These are phyloP conservation scores for Pelargonium nanum DNA, from an alignment of 345 rosid species.

Conservation along the genomic window DNA sequence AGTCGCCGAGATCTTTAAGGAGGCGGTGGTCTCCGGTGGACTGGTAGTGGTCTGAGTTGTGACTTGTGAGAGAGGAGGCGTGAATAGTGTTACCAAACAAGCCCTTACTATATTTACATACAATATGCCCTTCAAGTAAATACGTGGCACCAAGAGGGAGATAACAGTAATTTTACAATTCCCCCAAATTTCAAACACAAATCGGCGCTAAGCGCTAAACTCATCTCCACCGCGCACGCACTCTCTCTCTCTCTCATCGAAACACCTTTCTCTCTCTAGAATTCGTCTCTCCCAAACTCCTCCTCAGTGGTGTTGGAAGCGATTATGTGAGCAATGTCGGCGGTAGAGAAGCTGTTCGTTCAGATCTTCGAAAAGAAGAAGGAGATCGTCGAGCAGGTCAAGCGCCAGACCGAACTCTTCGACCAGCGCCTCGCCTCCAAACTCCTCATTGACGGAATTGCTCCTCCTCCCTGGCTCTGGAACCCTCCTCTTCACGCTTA, in stretches of 20 bases:
- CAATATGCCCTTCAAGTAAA: no score
- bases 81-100: no score
- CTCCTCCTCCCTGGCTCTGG: slow-evolving; percentile 69
- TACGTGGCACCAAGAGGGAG: not conserved
- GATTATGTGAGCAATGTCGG: slow-evolving; percentile 16
- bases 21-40: no score
- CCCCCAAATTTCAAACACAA: not conserved
- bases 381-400: slow-evolving; percentile 42
- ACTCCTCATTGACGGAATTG: slow-evolving; percentile 51
- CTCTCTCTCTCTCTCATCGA: not conserved
- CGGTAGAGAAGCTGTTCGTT: slow-evolving; percentile 47
- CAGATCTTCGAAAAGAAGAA: slow-evolving; percentile 67
- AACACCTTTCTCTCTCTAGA: not conserved
- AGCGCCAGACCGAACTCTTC: slow-evolving; percentile 49
- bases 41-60: no score
- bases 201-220: not conserved
- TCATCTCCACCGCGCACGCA: not conserved
- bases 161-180: not conserved
- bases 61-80: no score
- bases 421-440: slow-evolving; percentile 65
- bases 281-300: no score
- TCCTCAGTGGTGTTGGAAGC: not conserved
- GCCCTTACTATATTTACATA: no score
- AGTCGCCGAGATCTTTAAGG: no score
- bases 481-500: slow-evolving; percentile 23